phyloP scores from a whole-genome alignment of 179 eudicot genomes.

The Monotropa hypopitys region DNA sequence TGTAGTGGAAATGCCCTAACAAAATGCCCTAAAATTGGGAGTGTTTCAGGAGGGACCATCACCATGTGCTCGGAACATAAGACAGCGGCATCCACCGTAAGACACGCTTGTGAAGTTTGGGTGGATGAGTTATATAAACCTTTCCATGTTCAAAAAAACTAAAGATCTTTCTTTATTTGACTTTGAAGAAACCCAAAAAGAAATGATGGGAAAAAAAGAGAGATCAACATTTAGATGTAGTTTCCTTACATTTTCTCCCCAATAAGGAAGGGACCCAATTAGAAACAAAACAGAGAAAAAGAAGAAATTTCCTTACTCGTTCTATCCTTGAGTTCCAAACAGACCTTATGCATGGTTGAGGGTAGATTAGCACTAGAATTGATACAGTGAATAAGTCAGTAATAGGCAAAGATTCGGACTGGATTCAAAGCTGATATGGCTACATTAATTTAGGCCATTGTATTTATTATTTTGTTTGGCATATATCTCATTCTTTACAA shows the following conservation, averaged over 20 bases:
- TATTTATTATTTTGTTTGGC: neutral
- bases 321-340: neutral
- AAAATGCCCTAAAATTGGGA: conserved; percentile 7
- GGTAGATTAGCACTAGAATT: neutral
- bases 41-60: neutral
- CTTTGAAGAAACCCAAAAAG: too few relatives aligned
- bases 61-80: conserved; percentile 19
- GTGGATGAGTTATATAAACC: too few relatives aligned
- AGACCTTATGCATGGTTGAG: neutral
- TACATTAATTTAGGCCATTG: neutral
- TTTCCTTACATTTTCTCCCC: neutral
- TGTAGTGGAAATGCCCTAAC: neutral
- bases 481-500: neutral
- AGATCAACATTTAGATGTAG: neutral
- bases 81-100: conserved; percentile 12
- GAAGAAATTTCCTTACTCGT: neutral
- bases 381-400: neutral
- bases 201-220: too few relatives aligned
- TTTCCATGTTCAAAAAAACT: too few relatives aligned
- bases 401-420: neutral
- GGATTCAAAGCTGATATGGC: neutral
- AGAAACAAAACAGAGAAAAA: neutral
- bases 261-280: neutral
- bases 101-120: conserved; percentile 22
- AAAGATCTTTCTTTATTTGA: too few relatives aligned